Evolutionary conservation across 139 green algal species (phyloP).

Genomic region (Zygnema circumcarinatum): DNA sequence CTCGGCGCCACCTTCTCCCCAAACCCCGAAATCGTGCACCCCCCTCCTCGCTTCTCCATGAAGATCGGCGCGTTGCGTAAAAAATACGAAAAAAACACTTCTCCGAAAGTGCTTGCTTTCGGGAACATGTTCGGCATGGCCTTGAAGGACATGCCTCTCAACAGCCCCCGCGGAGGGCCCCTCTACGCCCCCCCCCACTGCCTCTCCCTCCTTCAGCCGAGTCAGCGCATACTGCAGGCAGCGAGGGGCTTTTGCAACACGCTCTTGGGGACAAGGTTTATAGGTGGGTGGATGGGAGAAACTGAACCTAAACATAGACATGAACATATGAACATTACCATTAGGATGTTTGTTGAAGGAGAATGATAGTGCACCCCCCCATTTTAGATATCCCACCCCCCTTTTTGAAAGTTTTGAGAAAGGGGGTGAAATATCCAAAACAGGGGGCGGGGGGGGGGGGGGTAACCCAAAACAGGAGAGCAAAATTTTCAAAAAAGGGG

Average conservation of each 20-base stretch:
- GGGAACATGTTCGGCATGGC: constrained; percentile 20
- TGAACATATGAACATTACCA: no score
- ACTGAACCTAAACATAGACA: no score
- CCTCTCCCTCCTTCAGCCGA: background rate
- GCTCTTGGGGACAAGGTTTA: background rate
- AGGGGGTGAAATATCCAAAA: no score
- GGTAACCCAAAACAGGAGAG: no score
- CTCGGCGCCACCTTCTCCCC: background rate
- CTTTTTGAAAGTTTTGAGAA: no score
- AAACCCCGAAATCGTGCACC: constrained; percentile 1
- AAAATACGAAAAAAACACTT: constrained; percentile 11
- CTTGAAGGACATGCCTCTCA: constrained; percentile 4
- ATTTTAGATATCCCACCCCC: no score
- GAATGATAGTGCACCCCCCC: no score
- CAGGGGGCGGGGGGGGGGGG: no score
- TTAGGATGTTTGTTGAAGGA: no score
- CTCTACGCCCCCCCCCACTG: background rate
- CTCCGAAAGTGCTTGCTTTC: constrained; percentile 2
- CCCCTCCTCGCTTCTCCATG: background rate
- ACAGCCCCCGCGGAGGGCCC: background rate
- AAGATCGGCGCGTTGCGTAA: background rate
- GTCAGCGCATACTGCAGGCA: background rate
- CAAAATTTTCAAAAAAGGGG: no score
- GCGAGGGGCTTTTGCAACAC: background rate
- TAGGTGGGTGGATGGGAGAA: background rate